phyloP scores from a whole-genome alignment of 2,329 filamentous ascomycete species.

The Clonostachys rosea region DNA sequence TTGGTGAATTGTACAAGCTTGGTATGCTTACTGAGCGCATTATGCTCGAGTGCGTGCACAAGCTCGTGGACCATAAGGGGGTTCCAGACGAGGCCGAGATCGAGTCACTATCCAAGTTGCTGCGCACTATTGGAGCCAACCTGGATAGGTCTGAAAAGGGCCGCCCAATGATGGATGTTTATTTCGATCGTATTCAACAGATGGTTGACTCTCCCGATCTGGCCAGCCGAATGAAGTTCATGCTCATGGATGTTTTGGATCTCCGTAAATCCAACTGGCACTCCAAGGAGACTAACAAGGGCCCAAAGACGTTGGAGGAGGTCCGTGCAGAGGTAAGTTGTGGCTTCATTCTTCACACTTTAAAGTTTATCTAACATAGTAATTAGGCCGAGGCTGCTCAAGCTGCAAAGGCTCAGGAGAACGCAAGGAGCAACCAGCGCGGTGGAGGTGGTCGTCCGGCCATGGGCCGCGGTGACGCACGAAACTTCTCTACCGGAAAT shows the following conservation, averaged over 20 bases:
- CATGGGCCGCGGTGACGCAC: slow-evolving; percentile 80
- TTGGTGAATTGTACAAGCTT: slow-evolving; percentile 98
- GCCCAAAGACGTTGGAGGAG: slow-evolving; percentile 93
- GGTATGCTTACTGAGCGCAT: slow-evolving; percentile 98
- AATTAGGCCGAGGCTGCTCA: slow-evolving; percentile 64
- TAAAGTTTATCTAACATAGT: neutral
- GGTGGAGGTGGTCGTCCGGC: slow-evolving; percentile 65
- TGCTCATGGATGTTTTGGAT: slow-evolving; percentile 93
- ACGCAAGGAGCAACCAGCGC: slow-evolving; percentile 55
- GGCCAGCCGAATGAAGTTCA: slow-evolving; percentile 86
- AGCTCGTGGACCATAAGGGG: slow-evolving; percentile 91
- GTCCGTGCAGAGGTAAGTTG: slow-evolving; percentile 68
- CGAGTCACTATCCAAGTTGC: slow-evolving; percentile 89
- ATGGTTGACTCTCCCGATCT: slow-evolving; percentile 79
- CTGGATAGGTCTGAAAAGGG: slow-evolving; percentile 83
- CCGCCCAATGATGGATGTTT: slow-evolving; percentile 81
- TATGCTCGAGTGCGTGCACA: slow-evolving; percentile 99
- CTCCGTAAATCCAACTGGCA: slow-evolving; percentile 73
- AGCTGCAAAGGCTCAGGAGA: slow-evolving; percentile 77
- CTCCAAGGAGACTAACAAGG: slow-evolving; percentile 88
- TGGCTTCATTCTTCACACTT: too few relatives aligned
- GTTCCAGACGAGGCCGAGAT: slow-evolving; percentile 93
- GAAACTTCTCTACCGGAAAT: slow-evolving; percentile 73
- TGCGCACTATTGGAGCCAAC: slow-evolving; percentile 85
- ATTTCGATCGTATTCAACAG: slow-evolving; percentile 83